Evolutionary conservation across 192 early-diverging fungal genomes (phyloP).

Genomic region (Chytriomyces confervae): DNA sequence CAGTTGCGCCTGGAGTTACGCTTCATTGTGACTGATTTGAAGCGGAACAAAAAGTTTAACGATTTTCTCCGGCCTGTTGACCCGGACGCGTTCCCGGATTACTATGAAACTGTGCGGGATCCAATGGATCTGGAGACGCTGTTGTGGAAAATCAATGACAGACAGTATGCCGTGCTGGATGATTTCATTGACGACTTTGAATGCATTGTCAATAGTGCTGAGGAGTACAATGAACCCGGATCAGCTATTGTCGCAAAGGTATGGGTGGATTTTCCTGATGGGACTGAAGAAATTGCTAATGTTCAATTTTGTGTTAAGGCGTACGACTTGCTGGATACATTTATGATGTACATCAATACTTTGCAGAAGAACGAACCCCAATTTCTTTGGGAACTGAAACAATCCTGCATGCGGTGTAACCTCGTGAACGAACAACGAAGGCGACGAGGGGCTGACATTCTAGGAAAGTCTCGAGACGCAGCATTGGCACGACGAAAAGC

Average conservation of each 20-base stretch:
- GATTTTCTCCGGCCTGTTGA: constrained; percentile 56
- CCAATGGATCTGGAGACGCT: constrained; percentile 63
- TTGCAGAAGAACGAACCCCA: constrained; percentile 17
- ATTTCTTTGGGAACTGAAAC: constrained; percentile 35
- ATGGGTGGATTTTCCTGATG: not conserved
- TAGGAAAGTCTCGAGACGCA: not conserved
- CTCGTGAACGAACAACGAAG: constrained; percentile 23
- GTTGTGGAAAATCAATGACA: constrained; percentile 49
- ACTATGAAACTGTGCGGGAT: constrained; percentile 48
- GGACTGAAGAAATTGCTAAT: not conserved
- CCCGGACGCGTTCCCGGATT: constrained; percentile 51
- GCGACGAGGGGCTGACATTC: not conserved
- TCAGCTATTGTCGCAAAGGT: constrained; percentile 34
- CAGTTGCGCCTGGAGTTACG: constrained; percentile 65
- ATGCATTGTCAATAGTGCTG: constrained; percentile 40
- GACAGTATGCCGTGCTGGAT: constrained; percentile 41
- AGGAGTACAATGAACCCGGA: constrained; percentile 28
- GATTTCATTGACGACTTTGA: constrained; percentile 54
- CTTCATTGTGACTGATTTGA: constrained; percentile 58
- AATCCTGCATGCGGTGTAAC: constrained; percentile 16
- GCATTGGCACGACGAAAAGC: not conserved
- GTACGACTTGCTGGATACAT: constrained; percentile 27
- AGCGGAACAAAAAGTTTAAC: constrained; percentile 48
- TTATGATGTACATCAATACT: constrained; percentile 28
- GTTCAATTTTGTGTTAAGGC: constrained; percentile 9